Evolutionary conservation across 2,329 filamentous ascomycete species (phyloP).

Genomic region (Exophiala sp.): DNA sequence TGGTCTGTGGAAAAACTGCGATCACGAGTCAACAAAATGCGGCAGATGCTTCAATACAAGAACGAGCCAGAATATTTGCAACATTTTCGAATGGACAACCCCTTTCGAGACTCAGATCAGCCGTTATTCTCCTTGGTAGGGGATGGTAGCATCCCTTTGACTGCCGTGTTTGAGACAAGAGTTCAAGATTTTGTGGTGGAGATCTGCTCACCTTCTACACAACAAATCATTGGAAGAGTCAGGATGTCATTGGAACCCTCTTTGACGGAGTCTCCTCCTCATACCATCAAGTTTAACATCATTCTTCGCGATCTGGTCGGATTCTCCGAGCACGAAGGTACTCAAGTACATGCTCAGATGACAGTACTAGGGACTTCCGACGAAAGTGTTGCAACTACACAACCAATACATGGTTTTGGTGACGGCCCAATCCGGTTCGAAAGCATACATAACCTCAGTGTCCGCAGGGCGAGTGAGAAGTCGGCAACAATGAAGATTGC

Average conservation of each 20-base stretch:
- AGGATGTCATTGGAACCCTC: conserved; percentile 90
- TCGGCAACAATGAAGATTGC: conserved; percentile 77
- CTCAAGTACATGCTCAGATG: conserved; percentile 92
- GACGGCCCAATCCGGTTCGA: conserved; percentile 91
- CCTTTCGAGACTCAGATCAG: conserved; percentile 86
- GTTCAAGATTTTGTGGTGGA: conserved; percentile 94
- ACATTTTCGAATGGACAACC: conserved; percentile 88
- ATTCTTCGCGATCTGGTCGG: conserved; percentile 96
- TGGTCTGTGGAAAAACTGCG: conserved; percentile 95
- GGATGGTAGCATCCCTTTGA: conserved; percentile 86
- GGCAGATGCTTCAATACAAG: conserved; percentile 94
- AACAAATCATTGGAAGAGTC: conserved; percentile 84
- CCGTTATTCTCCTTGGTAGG: conserved; percentile 89
- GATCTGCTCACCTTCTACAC: conserved; percentile 87
- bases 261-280: conserved; percentile 84
- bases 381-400: conserved; percentile 86
- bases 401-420: conserved; percentile 91
- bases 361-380: conserved; percentile 89
- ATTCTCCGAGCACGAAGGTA: conserved; percentile 92
- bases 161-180: conserved; percentile 87
- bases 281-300: conserved; percentile 95
- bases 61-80: conserved; percentile 92
- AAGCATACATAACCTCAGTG: conserved; percentile 96
- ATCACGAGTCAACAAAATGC: conserved; percentile 83
- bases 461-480: conserved; percentile 72